A percentile compares a stretch with the other conserved stretches of the same genome.
Conservation (phyloP, 768 basidiomycete genomes). For the Rhodocollybia butyracea region DNA sequence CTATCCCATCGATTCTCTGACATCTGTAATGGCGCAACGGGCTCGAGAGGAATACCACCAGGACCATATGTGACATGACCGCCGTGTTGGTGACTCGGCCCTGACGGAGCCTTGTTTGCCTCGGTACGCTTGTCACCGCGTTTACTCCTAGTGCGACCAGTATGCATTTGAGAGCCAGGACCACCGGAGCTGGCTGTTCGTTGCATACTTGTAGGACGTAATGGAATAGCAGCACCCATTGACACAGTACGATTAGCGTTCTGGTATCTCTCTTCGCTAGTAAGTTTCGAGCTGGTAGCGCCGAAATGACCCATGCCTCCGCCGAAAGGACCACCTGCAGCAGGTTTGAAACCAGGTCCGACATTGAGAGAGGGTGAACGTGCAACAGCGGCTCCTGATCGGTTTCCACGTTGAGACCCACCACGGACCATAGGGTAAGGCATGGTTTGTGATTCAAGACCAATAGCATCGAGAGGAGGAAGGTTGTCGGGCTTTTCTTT, state of each 20-base stretch:
- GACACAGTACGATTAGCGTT: slow-evolving; percentile 50
- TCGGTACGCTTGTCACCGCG: slow-evolving; percentile 74
- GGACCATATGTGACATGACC: slow-evolving; percentile 19
- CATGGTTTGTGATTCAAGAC: slow-evolving; percentile 70
- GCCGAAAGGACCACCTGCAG: slow-evolving; percentile 37
- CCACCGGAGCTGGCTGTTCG: slow-evolving; percentile 69
- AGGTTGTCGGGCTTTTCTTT: slow-evolving; percentile 92
- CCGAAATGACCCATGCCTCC: slow-evolving; percentile 75
- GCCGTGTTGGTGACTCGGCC: slow-evolving; percentile 6
- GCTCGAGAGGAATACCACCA: slow-evolving; percentile 43
- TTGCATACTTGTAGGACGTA: slow-evolving; percentile 59
- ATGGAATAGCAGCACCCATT: slow-evolving; percentile 47
- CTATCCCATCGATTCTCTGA: slow-evolving; percentile 85
- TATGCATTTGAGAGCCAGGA: slow-evolving; percentile 45
- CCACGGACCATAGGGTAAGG: slow-evolving; percentile 52
- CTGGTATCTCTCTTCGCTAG: slow-evolving; percentile 68
- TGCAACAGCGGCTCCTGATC: slow-evolving; percentile 44
- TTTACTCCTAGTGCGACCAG: slow-evolving; percentile 69
- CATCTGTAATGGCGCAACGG: slow-evolving; percentile 71
- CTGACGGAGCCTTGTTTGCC: slow-evolving; percentile 44
- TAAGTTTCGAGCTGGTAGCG: slow-evolving; percentile 47
- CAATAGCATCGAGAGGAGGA: slow-evolving; percentile 86
- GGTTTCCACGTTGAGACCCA: slow-evolving; percentile 52
- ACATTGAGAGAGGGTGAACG: slow-evolving; percentile 28
- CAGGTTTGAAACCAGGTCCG: slow-evolving; percentile 48